These are phyloP conservation scores for Uronychia setigera DNA, from an alignment of 73 alveolate genomes.

Conservation along the genomic window DNA sequence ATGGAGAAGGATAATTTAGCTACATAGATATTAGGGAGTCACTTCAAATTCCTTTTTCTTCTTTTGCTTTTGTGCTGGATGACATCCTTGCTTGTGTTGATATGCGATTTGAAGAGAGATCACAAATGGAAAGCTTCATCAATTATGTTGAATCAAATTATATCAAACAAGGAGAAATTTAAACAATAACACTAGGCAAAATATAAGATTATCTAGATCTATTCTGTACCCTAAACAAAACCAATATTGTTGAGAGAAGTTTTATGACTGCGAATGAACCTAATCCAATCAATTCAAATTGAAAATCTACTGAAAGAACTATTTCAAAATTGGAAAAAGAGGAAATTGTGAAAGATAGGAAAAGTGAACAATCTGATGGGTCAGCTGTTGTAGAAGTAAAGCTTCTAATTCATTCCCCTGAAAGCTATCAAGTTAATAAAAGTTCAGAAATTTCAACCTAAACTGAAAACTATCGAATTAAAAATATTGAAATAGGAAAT, in stretches of 20 bases:
- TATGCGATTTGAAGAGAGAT: not conserved
- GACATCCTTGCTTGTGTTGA: not conserved
- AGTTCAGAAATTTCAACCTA: no score
- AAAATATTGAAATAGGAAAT: no score
- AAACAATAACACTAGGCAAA: not conserved
- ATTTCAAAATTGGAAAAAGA: no score
- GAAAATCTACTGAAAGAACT: no score
- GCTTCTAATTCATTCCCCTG: no score
- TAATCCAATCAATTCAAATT: no score
- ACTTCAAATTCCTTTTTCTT: not conserved
- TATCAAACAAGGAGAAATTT: not conserved
- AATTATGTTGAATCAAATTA: not conserved
- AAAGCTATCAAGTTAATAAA: no score
- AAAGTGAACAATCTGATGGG: no score
- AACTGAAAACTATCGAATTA: no score
- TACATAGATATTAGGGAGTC: not conserved
- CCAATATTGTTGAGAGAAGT: not conserved
- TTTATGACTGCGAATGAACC: no score
- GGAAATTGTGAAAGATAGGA: no score
- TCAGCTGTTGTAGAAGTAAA: no score
- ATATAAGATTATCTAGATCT: not conserved
- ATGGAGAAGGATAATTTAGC: not conserved
- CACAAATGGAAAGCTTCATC: not conserved
- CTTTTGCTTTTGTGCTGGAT: not conserved
- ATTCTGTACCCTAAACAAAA: not conserved